A percentile compares a stretch with the other conserved stretches of the same genome.
phyloP scores from a whole-genome alignment of 176 grass and related monocot genomes.

The Pontederia paniculata region DNA sequence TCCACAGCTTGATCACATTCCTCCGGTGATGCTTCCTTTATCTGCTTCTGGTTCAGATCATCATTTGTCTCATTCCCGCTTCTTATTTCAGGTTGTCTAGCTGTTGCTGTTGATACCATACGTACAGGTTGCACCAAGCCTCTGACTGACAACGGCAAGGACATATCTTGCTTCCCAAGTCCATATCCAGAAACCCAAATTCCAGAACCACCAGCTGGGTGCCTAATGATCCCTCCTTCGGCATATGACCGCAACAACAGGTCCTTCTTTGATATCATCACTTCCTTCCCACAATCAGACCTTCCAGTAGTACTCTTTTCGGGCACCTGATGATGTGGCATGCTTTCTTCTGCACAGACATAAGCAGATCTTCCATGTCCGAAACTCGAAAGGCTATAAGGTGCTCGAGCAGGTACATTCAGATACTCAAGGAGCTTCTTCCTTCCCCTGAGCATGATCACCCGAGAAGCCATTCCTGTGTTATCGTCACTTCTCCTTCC shows the following conservation, averaged over 20 bases:
- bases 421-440: not conserved
- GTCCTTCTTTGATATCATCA: conserved; percentile 18
- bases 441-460: not conserved
- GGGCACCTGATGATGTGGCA: not conserved
- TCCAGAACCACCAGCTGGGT: not conserved
- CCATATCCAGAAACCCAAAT: not conserved
- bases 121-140: conserved; percentile 40
- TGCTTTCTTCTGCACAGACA: not conserved
- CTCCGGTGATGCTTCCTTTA: conserved; percentile 65
- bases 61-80: conserved; percentile 26
- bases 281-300: not conserved
- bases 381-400: conserved; percentile 1
- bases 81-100: conserved; percentile 23
- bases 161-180: conserved; percentile 22
- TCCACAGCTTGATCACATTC: conserved; percentile 90
- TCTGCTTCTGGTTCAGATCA: conserved; percentile 40
- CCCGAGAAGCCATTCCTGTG: not conserved
- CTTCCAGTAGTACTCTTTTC: not conserved
- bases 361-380: not conserved
- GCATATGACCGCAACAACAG: conserved; percentile 6
- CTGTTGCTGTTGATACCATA: conserved; percentile 28
- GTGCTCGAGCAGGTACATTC: not conserved
- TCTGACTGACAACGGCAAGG: conserved; percentile 42
- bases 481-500: conserved; percentile 2
- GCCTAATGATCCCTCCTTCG: conserved; percentile 5